phyloP scores from a whole-genome alignment of 2,329 filamentous ascomycete species.

The Curvularia eragrostidis region DNA sequence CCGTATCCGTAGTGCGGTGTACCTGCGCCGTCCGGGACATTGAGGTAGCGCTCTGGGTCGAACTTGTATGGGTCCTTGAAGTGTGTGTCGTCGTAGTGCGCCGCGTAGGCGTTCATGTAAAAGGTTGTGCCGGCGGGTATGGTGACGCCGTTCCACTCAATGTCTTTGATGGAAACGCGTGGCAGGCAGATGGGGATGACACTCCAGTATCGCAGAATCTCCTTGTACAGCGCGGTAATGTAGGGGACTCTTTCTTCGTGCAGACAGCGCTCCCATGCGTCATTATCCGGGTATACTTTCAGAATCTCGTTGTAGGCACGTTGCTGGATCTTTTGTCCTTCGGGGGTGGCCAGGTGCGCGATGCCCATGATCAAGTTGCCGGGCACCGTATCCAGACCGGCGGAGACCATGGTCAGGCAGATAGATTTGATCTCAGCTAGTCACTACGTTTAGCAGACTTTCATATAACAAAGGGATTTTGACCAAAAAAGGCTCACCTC shows the following conservation, averaged over 20 bases:
- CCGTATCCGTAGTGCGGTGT: slow-evolving; percentile 59
- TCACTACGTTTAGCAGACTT: slow-evolving; percentile 13
- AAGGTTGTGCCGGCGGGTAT: slow-evolving; percentile 81
- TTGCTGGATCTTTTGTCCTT: slow-evolving; percentile 73
- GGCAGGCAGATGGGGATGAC: slow-evolving; percentile 82
- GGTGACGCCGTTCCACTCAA: slow-evolving; percentile 68
- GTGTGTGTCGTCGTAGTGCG: slow-evolving; percentile 73
- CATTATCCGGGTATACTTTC: slow-evolving; percentile 72
- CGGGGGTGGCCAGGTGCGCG: slow-evolving; percentile 72
- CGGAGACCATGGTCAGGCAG: slow-evolving; percentile 81
- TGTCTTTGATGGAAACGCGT: slow-evolving; percentile 73
- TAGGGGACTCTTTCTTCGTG: slow-evolving; percentile 78
- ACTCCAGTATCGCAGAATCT: slow-evolving; percentile 78
- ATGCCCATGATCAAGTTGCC: slow-evolving; percentile 82
- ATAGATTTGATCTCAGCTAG: slow-evolving; percentile 79
- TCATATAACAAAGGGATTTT: neutral
- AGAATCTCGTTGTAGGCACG: slow-evolving; percentile 74
- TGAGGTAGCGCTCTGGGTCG: slow-evolving; percentile 73
- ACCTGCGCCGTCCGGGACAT: slow-evolving; percentile 53
- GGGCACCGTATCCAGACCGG: slow-evolving; percentile 81
- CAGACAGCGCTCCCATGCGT: slow-evolving; percentile 78
- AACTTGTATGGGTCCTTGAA: slow-evolving; percentile 70
- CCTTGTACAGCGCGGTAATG: slow-evolving; percentile 78
- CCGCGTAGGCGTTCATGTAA: slow-evolving; percentile 78
- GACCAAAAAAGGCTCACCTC: slow-evolving; percentile 54